These are phyloP conservation scores for Chalciporus sp. DNA, from an alignment of 1,284 basidiomycete species.

Conservation along the genomic window DNA sequence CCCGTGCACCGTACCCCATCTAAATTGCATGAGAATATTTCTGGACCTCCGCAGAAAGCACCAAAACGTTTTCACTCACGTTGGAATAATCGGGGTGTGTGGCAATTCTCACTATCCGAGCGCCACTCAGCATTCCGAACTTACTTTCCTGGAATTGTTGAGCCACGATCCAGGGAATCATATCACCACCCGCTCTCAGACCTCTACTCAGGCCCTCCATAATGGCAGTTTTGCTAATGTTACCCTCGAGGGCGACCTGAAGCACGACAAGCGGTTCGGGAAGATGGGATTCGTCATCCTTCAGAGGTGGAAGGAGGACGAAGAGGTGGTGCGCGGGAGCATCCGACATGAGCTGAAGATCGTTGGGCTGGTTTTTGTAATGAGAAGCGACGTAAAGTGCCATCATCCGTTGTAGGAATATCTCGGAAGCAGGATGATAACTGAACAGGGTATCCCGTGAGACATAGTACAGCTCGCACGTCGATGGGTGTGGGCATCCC, in stretches of 20 bases:
- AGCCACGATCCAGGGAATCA: conserved; percentile 97
- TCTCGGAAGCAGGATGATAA: conserved; percentile 95
- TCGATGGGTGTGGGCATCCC: conserved; percentile 90
- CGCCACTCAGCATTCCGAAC: conserved; percentile 92
- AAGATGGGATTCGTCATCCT: conserved; percentile 82
- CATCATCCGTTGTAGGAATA: conserved; percentile 99
- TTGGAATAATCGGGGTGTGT: conserved; percentile 96
- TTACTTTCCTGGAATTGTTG: conserved; percentile 97
- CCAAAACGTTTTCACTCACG: conserved; percentile 45
- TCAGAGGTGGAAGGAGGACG: conserved; percentile 90
- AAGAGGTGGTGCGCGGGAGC: conserved; percentile 98
- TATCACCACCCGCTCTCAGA: conserved; percentile 86
- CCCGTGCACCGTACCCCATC: conserved; percentile 98
- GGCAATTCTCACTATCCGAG: conserved; percentile 90
- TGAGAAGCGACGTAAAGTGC: conserved; percentile 95
- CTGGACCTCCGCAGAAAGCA: neutral
- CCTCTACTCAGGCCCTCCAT: conserved; percentile 85
- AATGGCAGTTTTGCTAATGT: conserved; percentile 86
- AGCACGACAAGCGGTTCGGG: conserved; percentile 95
- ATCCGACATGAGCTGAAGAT: conserved; percentile 94
- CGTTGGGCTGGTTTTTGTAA: conserved; percentile 99
- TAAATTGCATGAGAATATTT: conserved; percentile 33
- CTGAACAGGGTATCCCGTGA: conserved; percentile 96
- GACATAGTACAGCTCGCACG: conserved; percentile 95
- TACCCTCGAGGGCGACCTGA: conserved; percentile 95